Base-by-base conservation (phyloP, 257 asterid genomes). In the Paulownia fortunei region DNA sequence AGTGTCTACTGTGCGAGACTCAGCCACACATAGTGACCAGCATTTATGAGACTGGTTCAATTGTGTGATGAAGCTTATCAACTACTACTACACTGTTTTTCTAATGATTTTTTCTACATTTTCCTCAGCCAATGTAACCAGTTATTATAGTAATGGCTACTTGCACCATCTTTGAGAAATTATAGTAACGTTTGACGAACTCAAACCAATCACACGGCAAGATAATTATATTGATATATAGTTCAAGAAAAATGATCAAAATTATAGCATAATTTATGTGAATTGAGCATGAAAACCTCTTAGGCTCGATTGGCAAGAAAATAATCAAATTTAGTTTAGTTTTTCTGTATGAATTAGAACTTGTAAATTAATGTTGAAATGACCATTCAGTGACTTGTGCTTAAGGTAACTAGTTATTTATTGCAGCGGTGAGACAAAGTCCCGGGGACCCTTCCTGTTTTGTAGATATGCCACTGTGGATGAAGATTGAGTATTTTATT, bases 321-420 rank as follows among this genome's bases (percentile, higher is more conserved):
- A 30, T 30, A 30, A 30, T 30, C 36, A 30, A 30, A 30, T 30
- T 30, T 30, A 30, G 36, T 30, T 30, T n/a, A n/a, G n/a, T n/a
- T n/a, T n/a, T n/a, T n/a, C n/a, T n/a, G n/a, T n/a, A n/a, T 47
- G 13, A 47, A 63, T 19, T 34, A 7, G 37, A 30, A 19, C 16
- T 19, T 3, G 5, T 49, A 3, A 70, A 62, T 76, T 52, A 68
- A 55, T 68, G 69, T 74, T 58, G 24, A 69, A 66, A 58, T 12
- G 84, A 60, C 67, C 74, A 21, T 37, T 11, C 41, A 60, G 51
- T 81, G 79, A 72, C 84, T n/a, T 81, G 56, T 39, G 23, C 8
- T 30, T 65, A 19, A 81, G 84, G 84, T 44, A 81, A 81, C 34
- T 23, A 30, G 23, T 9, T 42, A 76, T 76, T 81, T 80, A 80